Evolutionary conservation across 179 eudicot species (phyloP), one percentile per base, ranked within the genome.

Genomic region (Kewa caespitosa): DNA sequence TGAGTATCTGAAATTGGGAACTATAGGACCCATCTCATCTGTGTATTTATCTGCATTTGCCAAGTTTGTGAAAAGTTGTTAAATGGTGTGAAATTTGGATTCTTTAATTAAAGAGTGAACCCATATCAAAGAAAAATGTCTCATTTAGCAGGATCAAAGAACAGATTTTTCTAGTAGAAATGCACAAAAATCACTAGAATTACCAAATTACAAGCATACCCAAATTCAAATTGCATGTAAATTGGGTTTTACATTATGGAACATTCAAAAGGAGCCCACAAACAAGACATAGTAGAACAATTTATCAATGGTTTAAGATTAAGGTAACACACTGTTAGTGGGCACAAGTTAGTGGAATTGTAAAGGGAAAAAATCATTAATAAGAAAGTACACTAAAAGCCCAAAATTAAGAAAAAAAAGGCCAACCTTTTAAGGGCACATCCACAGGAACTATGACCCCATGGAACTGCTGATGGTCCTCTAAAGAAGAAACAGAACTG

Each of bases 1-100:
- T 23, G 86, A 84, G 84, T 83, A 87, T 74, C 73, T 81, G n/a
- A 65, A 76, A 46, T 82, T 85, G 50, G 89, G 79, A 37, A 57
- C 43, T 38, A 69, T 67, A 18, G 84, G 77, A 23, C 79, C 85
- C 30, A 79, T 81, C 81, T 87, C 93, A 67, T 90, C 87, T 36
- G 98, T 81, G 67, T 84, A 88, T 73, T 92, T 92, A 85, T 94
- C 98, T 94, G 90, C 86, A 84, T 38, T 52, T 36, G 38, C 27
- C 50, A 54, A 57, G 67, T 33, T 57, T 59, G 15, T 39, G 38
- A 46, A 28, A 57, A 14, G 37, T 72, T 55, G 50, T 38, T 30
- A 72, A 57, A 32, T 5, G 28, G 32, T 54, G 32, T 33, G 42
- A 54, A 71, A 33, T 48, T 32, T 9, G 20, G 8, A 7, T 20